Evolutionary conservation across 768 basidiomycete species (phyloP).

Genomic region (Leccinellum rugosiceps): DNA sequence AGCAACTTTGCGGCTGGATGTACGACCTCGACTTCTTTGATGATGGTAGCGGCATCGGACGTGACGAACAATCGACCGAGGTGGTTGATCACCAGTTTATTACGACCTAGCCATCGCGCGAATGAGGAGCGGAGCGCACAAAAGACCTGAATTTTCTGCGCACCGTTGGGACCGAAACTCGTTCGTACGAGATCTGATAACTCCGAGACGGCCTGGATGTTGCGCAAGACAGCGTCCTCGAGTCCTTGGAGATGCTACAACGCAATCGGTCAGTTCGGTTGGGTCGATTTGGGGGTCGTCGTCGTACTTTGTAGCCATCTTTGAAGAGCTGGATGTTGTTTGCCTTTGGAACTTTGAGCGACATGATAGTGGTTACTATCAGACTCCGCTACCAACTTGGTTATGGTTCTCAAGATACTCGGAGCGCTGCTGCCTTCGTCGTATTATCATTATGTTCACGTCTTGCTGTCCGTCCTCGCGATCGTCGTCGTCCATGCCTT

Average conservation of each 20-base stretch:
- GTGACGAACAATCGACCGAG: constrained; percentile 94
- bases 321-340: constrained; percentile 93
- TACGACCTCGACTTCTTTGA: constrained; percentile 96
- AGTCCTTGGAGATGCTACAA: constrained; percentile 76
- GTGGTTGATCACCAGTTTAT: constrained; percentile 98
- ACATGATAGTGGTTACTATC: constrained; percentile 56
- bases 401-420: constrained; percentile 55
- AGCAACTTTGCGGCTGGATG: constrained; percentile 98
- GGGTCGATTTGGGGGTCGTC: neutral
- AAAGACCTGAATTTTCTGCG: no score
- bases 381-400: neutral
- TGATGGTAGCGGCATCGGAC: constrained; percentile 98
- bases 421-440: constrained; percentile 49
- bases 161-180: constrained; percentile 95
- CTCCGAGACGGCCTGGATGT: constrained; percentile 95
- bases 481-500: constrained; percentile 54
- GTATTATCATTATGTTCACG: constrained; percentile 60
- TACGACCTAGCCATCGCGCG: no score
- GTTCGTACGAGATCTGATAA: constrained; percentile 93
- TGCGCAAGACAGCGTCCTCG: constrained; percentile 95
- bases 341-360: constrained; percentile 90
- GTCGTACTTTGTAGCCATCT: constrained; percentile 88
- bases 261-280: constrained; percentile 3
- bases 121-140: no score
- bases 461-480: constrained; percentile 39